Percentiles rank a stretch among this genome's conserved stretches.
These are phyloP conservation scores for Termitomyces sp. DNA, from an alignment of 768 basidiomycete genomes.

Conservation along the genomic window DNA sequence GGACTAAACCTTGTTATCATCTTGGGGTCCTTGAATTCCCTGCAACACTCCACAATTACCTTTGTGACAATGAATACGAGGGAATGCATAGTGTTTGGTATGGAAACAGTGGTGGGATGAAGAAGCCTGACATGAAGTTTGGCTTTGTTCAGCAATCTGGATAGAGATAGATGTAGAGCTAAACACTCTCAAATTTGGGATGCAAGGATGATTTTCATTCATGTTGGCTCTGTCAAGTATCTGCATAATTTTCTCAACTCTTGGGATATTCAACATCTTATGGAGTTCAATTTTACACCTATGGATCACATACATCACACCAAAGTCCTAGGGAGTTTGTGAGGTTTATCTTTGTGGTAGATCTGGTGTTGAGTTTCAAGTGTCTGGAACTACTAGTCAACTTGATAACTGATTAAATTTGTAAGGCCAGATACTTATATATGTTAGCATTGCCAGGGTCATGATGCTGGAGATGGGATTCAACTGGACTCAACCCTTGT, in stretches of 20 bases:
- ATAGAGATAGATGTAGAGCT: conserved; percentile 38
- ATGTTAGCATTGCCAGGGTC: no score
- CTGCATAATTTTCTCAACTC: conserved; percentile 49
- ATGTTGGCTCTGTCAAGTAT: conserved; percentile 50
- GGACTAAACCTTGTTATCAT: conserved; percentile 27
- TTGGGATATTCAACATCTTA: conserved; percentile 39
- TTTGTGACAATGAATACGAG: conserved; percentile 26
- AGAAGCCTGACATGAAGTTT: conserved; percentile 33
- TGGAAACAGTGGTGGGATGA: conserved; percentile 25
- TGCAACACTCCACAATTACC: conserved; percentile 37
- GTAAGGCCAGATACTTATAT: no score
- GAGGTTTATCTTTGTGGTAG: conserved; percentile 69
- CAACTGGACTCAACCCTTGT: no score
- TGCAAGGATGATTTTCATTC: conserved; percentile 60
- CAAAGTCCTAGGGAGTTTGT: conserved; percentile 51
- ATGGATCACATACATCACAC: conserved; percentile 59
- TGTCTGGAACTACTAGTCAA: no score
- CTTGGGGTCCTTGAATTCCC: conserved; percentile 48
- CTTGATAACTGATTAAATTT: no score
- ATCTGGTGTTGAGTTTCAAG: no score
- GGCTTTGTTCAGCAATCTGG: conserved; percentile 40
- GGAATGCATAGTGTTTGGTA: conserved; percentile 50
- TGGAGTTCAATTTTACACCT: conserved; percentile 59
- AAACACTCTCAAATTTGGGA: conserved; percentile 32
- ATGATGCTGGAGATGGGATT: no score